phyloP scores from a whole-genome alignment of 306 rosid species.

The Mucuna pruriens region DNA sequence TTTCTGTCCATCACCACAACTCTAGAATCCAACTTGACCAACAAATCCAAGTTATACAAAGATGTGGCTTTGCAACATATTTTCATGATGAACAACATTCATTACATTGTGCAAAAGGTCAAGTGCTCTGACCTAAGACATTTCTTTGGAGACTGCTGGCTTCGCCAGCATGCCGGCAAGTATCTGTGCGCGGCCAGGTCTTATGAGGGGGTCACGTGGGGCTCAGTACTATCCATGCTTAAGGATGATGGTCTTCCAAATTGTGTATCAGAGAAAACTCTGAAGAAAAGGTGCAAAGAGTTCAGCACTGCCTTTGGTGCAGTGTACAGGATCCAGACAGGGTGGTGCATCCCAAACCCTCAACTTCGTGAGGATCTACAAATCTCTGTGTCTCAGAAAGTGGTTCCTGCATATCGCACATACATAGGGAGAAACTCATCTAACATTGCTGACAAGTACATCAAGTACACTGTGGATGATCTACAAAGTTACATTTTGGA shows the following conservation, averaged over 20 bases:
- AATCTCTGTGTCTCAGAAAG: conserved; percentile 58
- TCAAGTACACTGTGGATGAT: conserved; percentile 61
- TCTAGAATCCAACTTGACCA: conserved; percentile 55
- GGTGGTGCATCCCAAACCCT: conserved; percentile 56
- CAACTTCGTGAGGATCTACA: conserved; percentile 64
- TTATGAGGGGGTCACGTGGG: conserved; percentile 60
- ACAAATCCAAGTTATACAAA: conserved; percentile 57
- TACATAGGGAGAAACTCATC: conserved; percentile 44
- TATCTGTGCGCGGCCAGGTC: conserved; percentile 47
- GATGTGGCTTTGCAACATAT: conserved; percentile 59
- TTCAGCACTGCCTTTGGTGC: conserved; percentile 62
- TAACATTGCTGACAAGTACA: conserved; percentile 51
- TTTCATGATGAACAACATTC: conserved; percentile 70
- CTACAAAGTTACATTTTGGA: conserved; percentile 54
- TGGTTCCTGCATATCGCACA: conserved; percentile 61
- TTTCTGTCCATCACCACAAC: conserved; percentile 47
- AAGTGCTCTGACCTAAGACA: conserved; percentile 47
- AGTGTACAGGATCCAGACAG: conserved; percentile 71
- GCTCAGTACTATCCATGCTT: conserved; percentile 47
- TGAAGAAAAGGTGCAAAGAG: conserved; percentile 47
- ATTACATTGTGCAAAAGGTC: conserved; percentile 68
- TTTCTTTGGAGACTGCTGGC: conserved; percentile 63
- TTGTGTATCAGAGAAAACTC: conserved; percentile 26
- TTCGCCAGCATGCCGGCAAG: conserved; percentile 45
- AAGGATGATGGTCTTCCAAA: conserved; percentile 10